A percentile compares a stretch with the other conserved stretches of the same genome.
These are phyloP conservation scores for Gastrolobium villosum DNA, from an alignment of 306 rosid species.

Conservation along the genomic window DNA sequence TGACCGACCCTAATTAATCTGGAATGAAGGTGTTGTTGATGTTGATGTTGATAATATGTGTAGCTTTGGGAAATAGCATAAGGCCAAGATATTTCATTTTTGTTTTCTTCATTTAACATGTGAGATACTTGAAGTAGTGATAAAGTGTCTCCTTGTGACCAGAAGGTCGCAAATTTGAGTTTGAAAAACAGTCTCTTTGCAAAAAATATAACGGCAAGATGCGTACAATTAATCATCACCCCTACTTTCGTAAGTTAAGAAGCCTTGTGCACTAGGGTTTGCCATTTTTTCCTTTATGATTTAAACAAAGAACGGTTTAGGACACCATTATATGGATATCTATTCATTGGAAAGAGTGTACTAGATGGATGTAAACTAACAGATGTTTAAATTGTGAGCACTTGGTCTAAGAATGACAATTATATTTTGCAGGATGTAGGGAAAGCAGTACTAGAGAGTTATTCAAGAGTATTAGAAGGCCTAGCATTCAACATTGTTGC, in stretches of 20 bases:
- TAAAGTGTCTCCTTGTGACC: too few relatives aligned
- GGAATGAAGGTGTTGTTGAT: too few relatives aligned
- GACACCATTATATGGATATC: neutral
- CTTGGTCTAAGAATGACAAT: constrained; percentile 14
- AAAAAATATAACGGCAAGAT: too few relatives aligned
- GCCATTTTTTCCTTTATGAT: neutral
- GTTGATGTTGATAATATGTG: too few relatives aligned
- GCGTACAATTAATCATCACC: too few relatives aligned
- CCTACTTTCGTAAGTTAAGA: too few relatives aligned
- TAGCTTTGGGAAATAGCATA: constrained; percentile 15
- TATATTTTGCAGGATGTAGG: constrained; percentile 74
- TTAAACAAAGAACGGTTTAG: neutral
- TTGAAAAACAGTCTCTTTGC: too few relatives aligned
- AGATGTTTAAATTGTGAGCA: neutral
- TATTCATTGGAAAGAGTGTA: constrained; percentile 14
- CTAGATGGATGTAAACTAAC: neutral
- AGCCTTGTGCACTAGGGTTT: neutral
- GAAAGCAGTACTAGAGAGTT: constrained; percentile 74
- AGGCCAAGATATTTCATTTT: neutral
- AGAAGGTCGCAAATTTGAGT: too few relatives aligned
- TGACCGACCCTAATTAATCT: too few relatives aligned
- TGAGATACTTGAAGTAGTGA: too few relatives aligned
- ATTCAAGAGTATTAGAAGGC: constrained; percentile 81
- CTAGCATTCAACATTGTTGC: constrained; percentile 80
- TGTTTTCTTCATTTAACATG: too few relatives aligned